Percentiles rank a stretch among this genome's conserved stretches.
Evolutionary conservation across 108 stramenopile genomes (phyloP).

Genomic region (Cyclotella distinguenda): DNA sequence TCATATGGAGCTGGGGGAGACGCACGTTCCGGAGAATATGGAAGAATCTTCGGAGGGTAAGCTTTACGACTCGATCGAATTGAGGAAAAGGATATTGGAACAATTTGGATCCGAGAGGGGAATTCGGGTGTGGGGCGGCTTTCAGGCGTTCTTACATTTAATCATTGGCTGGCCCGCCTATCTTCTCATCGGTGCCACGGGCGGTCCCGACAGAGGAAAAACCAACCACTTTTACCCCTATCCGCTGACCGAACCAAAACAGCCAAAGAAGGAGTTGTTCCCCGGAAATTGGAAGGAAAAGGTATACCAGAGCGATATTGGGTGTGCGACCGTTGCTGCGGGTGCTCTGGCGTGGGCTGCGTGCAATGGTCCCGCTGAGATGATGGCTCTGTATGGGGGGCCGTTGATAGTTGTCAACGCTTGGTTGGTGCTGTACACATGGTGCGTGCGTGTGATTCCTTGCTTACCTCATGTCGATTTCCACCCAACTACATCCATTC

Average conservation of each 20-base stretch:
- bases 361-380: constrained; percentile 71
- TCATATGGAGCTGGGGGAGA: constrained; percentile 94
- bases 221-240: constrained; percentile 76
- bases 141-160: constrained; percentile 77
- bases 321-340: constrained; percentile 80
- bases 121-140: constrained; percentile 63
- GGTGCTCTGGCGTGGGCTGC: constrained; percentile 60
- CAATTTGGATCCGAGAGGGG: constrained; percentile 60
- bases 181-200: constrained; percentile 79
- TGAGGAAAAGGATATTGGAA: constrained; percentile 47
- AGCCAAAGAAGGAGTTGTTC: constrained; percentile 83
- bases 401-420: constrained; percentile 94
- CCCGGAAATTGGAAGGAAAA: constrained; percentile 89
- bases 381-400: constrained; percentile 88
- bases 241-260: constrained; percentile 64
- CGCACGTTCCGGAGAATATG: constrained; percentile 74
- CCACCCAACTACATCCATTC: too few species aligned
- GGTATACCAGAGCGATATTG: constrained; percentile 88
- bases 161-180: constrained; percentile 86
- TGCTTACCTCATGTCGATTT: constrained; percentile 4
- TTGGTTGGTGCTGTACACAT: constrained; percentile 98
- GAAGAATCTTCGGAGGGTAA: constrained; percentile 21
- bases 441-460: constrained; percentile 38
- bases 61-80: constrained; percentile 44
- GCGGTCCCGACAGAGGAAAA: constrained; percentile 73